Conservation (phyloP, 768 basidiomycete species). For the Kwoniella bestiolae region DNA sequence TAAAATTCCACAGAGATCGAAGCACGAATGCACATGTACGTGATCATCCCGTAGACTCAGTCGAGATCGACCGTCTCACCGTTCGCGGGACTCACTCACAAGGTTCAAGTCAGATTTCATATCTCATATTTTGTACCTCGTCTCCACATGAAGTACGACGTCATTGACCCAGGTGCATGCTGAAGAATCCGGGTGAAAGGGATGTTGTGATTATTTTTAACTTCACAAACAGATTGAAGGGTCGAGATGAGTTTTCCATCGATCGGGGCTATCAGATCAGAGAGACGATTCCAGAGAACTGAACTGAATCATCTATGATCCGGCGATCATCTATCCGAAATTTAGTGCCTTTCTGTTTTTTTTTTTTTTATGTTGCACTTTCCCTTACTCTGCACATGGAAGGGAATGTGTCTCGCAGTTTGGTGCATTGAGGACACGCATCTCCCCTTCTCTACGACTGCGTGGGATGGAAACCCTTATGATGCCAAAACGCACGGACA, state of each 20-base stretch:
- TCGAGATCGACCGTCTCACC: neutral
- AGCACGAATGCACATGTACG: neutral
- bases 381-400: neutral
- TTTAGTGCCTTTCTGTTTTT: neutral
- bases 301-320: neutral
- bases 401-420: neutral
- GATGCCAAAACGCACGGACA: neutral
- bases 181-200: no score
- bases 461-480: no score
- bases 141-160: neutral
- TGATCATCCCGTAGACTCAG: neutral
- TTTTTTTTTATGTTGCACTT: no score
- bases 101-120: neutral
- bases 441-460: neutral
- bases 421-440: neutral
- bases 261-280: neutral
- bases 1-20: neutral
- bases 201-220: no score
- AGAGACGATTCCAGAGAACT: neutral
- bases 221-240: no score
- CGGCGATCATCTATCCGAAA: constrained; percentile 10
- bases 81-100: neutral
- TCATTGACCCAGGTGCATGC: no score
- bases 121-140: neutral
- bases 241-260: no score